Base-by-base conservation (phyloP, 352 stramenopile genomes). In the Salisapilia sapeloensis region DNA sequence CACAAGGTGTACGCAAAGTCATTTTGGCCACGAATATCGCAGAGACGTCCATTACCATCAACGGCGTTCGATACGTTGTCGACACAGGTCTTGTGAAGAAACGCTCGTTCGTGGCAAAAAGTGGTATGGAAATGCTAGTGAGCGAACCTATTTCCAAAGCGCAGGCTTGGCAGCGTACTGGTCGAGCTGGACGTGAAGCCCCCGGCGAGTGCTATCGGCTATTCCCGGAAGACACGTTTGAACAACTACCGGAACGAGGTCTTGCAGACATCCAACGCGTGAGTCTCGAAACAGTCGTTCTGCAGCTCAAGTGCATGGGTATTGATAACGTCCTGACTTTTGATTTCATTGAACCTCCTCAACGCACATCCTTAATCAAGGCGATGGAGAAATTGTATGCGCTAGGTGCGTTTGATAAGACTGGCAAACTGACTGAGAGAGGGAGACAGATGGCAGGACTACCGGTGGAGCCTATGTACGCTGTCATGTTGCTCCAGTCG, bases 11-110 rank as follows among this genome's bases (percentile, higher is more conserved):
- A 18, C 76, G 92, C 38, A 97, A 96, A 44, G 80, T 97, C 6
- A 95, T 97, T 38, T 45, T 90, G 12, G 72, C 80, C 15, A 97
- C 90, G n/a, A 97, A 97, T 58, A 97, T 97, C 53, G 87, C 89
- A 23, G 86, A 97, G 54, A 97, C 92, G 25, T 98, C 87, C 15
- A 96, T 99, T 41, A 99, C 96, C 6, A 99, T 99, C 50, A 95
- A 95, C 18, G 95, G 97, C 38, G 90, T 97, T 15, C 65, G 69
- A 12, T 91, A 63, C 28, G 75, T 92, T 10, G 59, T 92, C 15
- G 75, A 90, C 37, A 87, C 70, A n/a, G 75, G 77, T 0, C 65
- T 93, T 6, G 66, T 83, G 5, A 93, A 92, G 52, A 69, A 92
- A 48, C 70, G 72, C 12, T 89, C 72, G 22, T 92, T 86, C 33